Evolutionary conservation across 2,329 filamentous ascomycete species (phyloP), one percentile per base, ranked within the genome.

Genomic region (Gremmenia infestans): DNA sequence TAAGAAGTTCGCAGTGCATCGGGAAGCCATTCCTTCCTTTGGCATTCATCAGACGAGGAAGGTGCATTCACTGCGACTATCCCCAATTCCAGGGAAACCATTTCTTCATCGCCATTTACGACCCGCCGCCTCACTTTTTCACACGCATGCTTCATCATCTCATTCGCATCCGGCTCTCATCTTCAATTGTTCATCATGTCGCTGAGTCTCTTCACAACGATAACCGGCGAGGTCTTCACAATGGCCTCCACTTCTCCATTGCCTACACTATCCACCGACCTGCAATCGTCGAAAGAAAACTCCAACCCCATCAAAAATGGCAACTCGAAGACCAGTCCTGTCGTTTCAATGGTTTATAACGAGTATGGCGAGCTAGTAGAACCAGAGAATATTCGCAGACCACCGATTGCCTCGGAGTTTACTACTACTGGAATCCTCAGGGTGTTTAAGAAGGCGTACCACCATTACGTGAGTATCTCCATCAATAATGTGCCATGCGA

Each of bases 351-450:
- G 63, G 59, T 56, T 4, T 70, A 70, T 28, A 68, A 69, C 48
- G 63, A 68, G 46, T 66, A 65, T 54, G 67, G 67, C 6, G 63
- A 67, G 46, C 52, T 70, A 8, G 60, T 69, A 9, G 39, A 61
- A 43, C 55, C 61, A 37, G 48, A 56, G 12, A 50, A 50, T n/a
- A 15, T 63, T 12, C 36, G 50, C 3, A 23, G 48, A 9, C 43
- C 52, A 9, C 59, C 46, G 17, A 51, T 50, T 11, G 57, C 67
- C 9, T 49, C 67, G 55, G 42, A 45, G 19, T 19, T 45, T 14
- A 66, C 43, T 43, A 49, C 60, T 4, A 62, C 55, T 1, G 56
- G 67, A 35, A 49, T 64, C 28, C 36, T 69, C 9, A 58, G 66
- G 56, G 53, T 65, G 4, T 64, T 68, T 39, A 61, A 60, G 45